These are phyloP conservation scores for Aspergillus sp. DNA, from an alignment of 2,329 filamentous ascomycete genomes.

Conservation along the genomic window DNA sequence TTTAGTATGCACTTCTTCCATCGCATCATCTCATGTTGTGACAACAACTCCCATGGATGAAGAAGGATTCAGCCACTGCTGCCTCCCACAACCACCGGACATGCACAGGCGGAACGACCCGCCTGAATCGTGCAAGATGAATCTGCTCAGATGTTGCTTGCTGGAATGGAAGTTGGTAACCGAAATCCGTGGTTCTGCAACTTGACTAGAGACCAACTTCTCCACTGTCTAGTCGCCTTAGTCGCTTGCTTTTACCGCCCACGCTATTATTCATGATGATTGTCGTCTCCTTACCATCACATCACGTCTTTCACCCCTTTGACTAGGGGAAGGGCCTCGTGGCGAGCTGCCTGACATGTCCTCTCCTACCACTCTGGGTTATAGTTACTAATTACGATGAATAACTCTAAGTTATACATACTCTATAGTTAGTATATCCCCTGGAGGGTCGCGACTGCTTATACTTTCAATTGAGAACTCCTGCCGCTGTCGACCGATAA, in stretches of 20 bases:
- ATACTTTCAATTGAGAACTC: background rate
- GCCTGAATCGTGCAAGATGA: slow-evolving; percentile 2
- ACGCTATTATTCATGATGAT: slow-evolving; percentile 14
- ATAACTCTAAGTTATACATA: no score
- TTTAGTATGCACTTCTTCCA: no score
- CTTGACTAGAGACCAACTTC: slow-evolving; percentile 6
- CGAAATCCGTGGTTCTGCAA: slow-evolving; percentile 19
- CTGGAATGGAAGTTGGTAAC: background rate
- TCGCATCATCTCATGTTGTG: no score
- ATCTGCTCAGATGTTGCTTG: background rate
- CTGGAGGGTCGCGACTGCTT: background rate
- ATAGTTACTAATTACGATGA: no score
- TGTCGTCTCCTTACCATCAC: background rate
- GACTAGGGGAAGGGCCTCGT: background rate
- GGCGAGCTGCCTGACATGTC: background rate
- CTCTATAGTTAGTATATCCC: background rate
- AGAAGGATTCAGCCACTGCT: background rate
- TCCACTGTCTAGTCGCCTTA: slow-evolving; percentile 34
- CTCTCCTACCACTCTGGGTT: background rate
- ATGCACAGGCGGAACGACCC: background rate
- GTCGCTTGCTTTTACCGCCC: slow-evolving; percentile 24
- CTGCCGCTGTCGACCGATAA: background rate
- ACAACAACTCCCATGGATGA: background rate
- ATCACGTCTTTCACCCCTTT: background rate
- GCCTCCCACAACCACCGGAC: background rate